Base-by-base conservation (phyloP, 495 filamentous ascomycete species). In the Aspergillus cristatus region DNA sequence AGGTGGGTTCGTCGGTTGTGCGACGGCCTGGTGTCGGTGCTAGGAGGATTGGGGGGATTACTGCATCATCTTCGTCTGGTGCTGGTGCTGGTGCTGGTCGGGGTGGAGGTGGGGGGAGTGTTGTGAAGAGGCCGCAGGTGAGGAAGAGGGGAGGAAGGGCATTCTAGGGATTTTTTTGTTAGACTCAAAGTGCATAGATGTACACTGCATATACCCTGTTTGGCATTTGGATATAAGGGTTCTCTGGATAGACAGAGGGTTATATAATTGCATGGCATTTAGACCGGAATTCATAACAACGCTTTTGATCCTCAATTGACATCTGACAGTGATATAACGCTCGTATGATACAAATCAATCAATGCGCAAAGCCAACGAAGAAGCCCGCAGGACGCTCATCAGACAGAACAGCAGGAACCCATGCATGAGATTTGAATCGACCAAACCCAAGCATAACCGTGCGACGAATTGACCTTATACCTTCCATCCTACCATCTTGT, bases 41-140 rank as follows among this genome's bases (percentile, higher is more conserved):
- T 12, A 58, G 58, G 14, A 63, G 59, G 30, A 47, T 57, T 18
- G 71, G 68, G n/a, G 65, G 62, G 14, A 50, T 68, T 13, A 50
- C 62, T 38, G 60, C 61, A 14, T 58, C 61, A 18, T 62, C 59
- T 3, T 47, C 51, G n/a, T 59, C 58, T 11, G 75, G 76, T 15
- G 34, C 30, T 38, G 28, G 48, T 16, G 3, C 67, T 11, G 18
- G 38, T 14, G 5, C 20, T 24, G 14, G 24, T 29, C 33, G 40
- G 12, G 39, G 39, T 43, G 45, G 55, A 14, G 45, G 48, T n/a
- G 51, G 51, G 12, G 56, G 60, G 4, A 67, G 62, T 40, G 66
- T 67, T 25, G 81, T 85, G 11, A 80, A 76, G 53, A 82, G 76
- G 53, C 79, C 81, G 20, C 49, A 48, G 0, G 57, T 76, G 0